A percentile compares a stretch with the other conserved stretches of the same genome.
phyloP scores from a whole-genome alignment of 1,284 basidiomycete genomes.

The Leccinum griseonigrum region DNA sequence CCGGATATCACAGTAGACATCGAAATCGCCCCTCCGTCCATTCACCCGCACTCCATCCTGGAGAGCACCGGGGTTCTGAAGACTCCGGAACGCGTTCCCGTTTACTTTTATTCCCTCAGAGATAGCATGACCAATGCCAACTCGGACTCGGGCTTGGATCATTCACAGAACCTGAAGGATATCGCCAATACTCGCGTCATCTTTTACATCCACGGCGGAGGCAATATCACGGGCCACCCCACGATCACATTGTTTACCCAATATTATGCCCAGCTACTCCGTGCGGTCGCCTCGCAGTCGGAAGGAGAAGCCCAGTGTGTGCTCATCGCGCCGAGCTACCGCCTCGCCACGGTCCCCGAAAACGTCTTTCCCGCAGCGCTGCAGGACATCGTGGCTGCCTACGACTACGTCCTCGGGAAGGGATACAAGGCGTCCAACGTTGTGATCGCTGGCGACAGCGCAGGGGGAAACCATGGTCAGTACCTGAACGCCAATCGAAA shows the following conservation, averaged over 20 bases:
- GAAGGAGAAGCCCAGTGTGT: constrained; percentile 2
- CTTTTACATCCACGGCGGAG: constrained; percentile 29
- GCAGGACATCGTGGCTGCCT: constrained; percentile 26
- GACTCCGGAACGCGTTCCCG: constrained; percentile 20
- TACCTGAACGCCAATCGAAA: not conserved
- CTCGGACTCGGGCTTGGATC: not conserved
- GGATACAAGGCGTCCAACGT: constrained; percentile 23
- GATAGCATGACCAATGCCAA: not conserved
- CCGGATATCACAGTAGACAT: constrained; percentile 14
- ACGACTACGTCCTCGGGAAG: constrained; percentile 24
- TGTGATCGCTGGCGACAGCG: constrained; percentile 25
- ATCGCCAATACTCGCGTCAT: constrained; percentile 15
- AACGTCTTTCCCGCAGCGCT: constrained; percentile 27
- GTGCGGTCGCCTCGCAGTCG: constrained; percentile 4
- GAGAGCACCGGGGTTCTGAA: constrained; percentile 7
- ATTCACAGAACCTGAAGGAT: not conserved
- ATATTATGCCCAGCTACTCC: constrained; percentile 19
- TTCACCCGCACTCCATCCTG: constrained; percentile 11
- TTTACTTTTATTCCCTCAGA: constrained; percentile 20
- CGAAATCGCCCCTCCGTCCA: constrained; percentile 23
- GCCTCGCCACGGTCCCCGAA: constrained; percentile 23
- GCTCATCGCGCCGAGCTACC: constrained; percentile 24
- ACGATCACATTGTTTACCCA: not conserved
- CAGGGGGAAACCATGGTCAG: constrained; percentile 25
- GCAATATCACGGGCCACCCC: constrained; percentile 22